A percentile compares a stretch with the other conserved stretches of the same genome.
Evolutionary conservation across 2,329 filamentous ascomycete species (phyloP).

Genomic region (Sclerotiophoma versabilis): DNA sequence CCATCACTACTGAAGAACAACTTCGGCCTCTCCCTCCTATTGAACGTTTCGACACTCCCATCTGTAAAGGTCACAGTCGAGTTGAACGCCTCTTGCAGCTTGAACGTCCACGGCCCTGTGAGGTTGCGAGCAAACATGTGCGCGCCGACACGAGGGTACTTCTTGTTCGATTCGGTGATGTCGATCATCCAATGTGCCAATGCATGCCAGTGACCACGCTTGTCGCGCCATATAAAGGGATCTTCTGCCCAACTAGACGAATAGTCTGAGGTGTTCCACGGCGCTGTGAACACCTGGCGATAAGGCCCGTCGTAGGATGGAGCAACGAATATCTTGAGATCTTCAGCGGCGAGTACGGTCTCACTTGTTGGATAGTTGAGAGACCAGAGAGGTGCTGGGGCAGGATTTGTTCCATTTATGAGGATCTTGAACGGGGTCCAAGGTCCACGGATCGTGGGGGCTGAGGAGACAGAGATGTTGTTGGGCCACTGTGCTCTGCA

Average conservation of each 20-base stretch:
- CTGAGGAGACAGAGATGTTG: constrained; percentile 28
- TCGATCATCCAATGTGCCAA: constrained; percentile 47
- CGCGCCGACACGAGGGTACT: constrained; percentile 43
- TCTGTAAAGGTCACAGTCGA: constrained; percentile 49
- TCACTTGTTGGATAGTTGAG: constrained; percentile 29
- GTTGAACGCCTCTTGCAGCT: constrained; percentile 39
- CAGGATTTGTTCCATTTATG: constrained; percentile 53
- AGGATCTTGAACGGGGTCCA: constrained; percentile 22
- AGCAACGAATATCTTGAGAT: constrained; percentile 48
- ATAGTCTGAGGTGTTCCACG: constrained; percentile 33
- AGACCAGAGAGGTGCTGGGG: constrained; percentile 50
- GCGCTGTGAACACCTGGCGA: constrained; percentile 21
- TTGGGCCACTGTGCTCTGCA: constrained; percentile 22
- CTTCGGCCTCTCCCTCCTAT: constrained; percentile 58
- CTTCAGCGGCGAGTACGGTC: constrained; percentile 48
- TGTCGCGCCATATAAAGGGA: constrained; percentile 48
- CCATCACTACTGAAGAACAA: constrained; percentile 58
- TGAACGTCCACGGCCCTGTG: constrained; percentile 44
- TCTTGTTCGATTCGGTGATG: constrained; percentile 31
- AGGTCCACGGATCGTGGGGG: constrained; percentile 20
- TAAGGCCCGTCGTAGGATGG: constrained; percentile 39
- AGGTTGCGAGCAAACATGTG: constrained; percentile 43
- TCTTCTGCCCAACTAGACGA: constrained; percentile 38
- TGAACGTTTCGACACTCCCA: constrained; percentile 50
- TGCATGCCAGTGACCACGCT: constrained; percentile 46